Percentiles rank a stretch among this genome's conserved stretches.
These are phyloP conservation scores for Penicillium argentinense DNA, from an alignment of 495 filamentous ascomycete species.

Conservation along the genomic window DNA sequence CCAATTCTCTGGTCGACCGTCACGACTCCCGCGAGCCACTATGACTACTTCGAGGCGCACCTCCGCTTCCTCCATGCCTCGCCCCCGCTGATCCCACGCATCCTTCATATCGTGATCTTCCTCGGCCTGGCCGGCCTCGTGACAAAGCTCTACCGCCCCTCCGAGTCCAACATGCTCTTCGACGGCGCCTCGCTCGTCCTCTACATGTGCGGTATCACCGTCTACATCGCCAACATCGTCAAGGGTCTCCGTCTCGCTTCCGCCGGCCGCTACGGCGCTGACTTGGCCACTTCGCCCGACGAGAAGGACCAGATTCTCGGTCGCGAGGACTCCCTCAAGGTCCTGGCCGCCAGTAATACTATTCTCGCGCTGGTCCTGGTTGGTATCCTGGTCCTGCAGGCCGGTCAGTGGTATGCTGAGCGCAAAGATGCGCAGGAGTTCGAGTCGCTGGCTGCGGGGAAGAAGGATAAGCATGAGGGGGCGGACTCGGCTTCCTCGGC, in stretches of 20 bases:
- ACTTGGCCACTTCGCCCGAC: conserved; percentile 32
- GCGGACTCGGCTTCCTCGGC: not conserved
- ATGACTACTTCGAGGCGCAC: conserved; percentile 80
- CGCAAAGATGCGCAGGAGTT: conserved; percentile 83
- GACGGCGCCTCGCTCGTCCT: conserved; percentile 89
- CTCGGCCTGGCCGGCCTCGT: conserved; percentile 88
- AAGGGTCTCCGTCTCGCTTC: conserved; percentile 83
- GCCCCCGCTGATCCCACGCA: conserved; percentile 85
- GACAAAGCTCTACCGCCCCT: conserved; percentile 87
- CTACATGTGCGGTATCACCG: conserved; percentile 86
- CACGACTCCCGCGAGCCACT: conserved; percentile 62
- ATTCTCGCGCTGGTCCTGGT: conserved; percentile 89
- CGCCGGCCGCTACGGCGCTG: conserved; percentile 50
- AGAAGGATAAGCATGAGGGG: conserved; percentile 34
- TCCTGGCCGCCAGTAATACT: conserved; percentile 92
- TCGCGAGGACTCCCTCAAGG: conserved; percentile 82
- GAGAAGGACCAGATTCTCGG: conserved; percentile 53
- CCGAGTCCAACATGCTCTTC: conserved; percentile 92
- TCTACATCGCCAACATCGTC: conserved; percentile 93
- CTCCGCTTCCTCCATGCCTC: conserved; percentile 82
- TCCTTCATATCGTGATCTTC: conserved; percentile 89
- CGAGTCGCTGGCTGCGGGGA: conserved; percentile 52
- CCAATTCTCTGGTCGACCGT: conserved; percentile 86
- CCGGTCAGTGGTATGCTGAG: conserved; percentile 98
- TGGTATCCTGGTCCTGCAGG: conserved; percentile 89